phyloP scores from a whole-genome alignment of 176 grass and related monocot species.

The Lolium rigidum region DNA sequence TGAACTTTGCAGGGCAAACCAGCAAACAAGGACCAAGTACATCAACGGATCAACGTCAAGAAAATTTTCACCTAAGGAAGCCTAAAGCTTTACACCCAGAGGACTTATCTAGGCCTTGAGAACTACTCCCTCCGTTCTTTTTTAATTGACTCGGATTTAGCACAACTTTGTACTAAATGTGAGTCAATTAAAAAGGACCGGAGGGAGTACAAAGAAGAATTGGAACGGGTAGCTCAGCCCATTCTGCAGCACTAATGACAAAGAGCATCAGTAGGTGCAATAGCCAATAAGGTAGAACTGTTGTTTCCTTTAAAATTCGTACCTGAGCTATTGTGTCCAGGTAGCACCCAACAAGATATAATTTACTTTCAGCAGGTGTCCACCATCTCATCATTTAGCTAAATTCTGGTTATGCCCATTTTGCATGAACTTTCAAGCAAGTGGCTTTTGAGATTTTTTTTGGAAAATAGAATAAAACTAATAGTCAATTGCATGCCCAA shows the following conservation, averaged over 20 bases:
- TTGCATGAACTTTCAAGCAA: slow-evolving; percentile 17
- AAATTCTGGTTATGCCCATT: background rate
- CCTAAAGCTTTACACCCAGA: background rate
- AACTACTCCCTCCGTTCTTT: too few relatives aligned
- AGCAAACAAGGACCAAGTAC: slow-evolving; percentile 33
- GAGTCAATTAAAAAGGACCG: too few relatives aligned
- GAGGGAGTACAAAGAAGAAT: too few relatives aligned
- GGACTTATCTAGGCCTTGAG: background rate
- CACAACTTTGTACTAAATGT: too few relatives aligned
- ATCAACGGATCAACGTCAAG: slow-evolving; percentile 28
- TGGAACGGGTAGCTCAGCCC: background rate
- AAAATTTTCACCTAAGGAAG: background rate
- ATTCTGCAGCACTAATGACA: background rate
- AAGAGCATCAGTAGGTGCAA: background rate
- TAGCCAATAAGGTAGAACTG: background rate
- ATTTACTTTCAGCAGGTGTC: background rate
- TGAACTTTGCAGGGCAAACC: background rate
- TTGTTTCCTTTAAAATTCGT: background rate
- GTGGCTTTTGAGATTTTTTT: background rate
- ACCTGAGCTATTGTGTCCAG: background rate
- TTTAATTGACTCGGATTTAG: too few relatives aligned
- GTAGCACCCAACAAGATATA: background rate
- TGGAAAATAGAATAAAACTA: background rate
- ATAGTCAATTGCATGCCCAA: background rate
- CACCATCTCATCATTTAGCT: background rate